Conservation (phyloP, 345 rosid genomes). For the Cardamine occulta region DNA sequence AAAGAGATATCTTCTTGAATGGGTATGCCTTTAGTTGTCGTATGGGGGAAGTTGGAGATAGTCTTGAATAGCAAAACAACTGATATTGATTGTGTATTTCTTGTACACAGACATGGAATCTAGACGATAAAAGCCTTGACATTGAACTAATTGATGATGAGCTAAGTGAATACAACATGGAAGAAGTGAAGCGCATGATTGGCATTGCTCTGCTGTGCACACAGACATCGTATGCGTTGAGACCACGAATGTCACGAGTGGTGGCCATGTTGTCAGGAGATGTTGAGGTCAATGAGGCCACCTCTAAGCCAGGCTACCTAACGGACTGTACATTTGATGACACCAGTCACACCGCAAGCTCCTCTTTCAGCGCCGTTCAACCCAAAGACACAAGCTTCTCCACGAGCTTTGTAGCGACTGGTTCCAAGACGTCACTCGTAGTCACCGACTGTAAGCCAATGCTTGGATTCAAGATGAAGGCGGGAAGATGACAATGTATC, state of each 20-base stretch:
- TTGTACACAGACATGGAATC: constrained; percentile 57
- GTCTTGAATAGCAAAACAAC: background rate
- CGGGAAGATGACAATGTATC: constrained; percentile 32
- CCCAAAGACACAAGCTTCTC: constrained; percentile 16
- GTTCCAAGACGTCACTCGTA: background rate
- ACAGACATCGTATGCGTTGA: constrained; percentile 52
- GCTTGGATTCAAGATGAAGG: constrained; percentile 36
- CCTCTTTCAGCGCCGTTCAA: constrained; percentile 37
- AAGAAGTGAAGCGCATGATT: constrained; percentile 55
- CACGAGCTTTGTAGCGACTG: constrained; percentile 31
- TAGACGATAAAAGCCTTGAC: constrained; percentile 52
- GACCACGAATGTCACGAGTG: constrained; percentile 76
- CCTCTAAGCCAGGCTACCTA: constrained; percentile 58
- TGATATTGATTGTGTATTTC: background rate
- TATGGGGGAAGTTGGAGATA: background rate
- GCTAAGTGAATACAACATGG: constrained; percentile 46
- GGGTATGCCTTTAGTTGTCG: constrained; percentile 46
- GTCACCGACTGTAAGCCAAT: constrained; percentile 12
- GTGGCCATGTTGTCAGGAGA: constrained; percentile 74
- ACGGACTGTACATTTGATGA: constrained; percentile 59
- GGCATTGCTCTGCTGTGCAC: constrained; percentile 68
- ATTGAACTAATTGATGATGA: constrained; percentile 51
- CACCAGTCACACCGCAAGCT: constrained; percentile 18
- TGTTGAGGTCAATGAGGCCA: constrained; percentile 5
- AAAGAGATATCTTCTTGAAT: constrained; percentile 62